Evolutionary conservation across 768 basidiomycete species (phyloP), one percentile per base, ranked within the genome.

Genomic region (Naganishia randhawae): DNA sequence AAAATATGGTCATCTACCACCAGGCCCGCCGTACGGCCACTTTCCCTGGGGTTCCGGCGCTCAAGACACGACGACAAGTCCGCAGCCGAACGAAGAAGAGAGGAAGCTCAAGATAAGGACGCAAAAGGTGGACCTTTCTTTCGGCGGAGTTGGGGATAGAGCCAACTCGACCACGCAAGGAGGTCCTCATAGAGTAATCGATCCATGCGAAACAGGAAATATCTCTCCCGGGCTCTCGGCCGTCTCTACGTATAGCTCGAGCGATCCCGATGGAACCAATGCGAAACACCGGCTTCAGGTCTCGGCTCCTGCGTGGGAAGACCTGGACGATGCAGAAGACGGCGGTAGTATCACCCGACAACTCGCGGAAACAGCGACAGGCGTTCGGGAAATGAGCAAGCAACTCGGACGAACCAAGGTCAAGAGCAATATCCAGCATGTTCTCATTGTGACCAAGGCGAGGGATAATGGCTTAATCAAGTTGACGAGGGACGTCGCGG

Each of bases 341-440:
- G 85, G 85, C 0, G 85, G 85, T 50, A 94, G 88, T 77, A 80
- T 98, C 74, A 98, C 96, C 7, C 88, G 86, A 76, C 91, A 93
- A 73, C 84, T 99, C 16, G 96, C 95, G 9, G 95, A 95, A 82
- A 99, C 96, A 22, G 96, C 96, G 19, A 91, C 92, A 14, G 90
- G 92, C 42, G 96, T 99, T 13, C 85, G 96, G 54, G 96, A 99
- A 81, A 94, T 97, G 92, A 95, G 92, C 86, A 95, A 95, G 80
- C 91, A 95, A 79, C 87, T 99, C 19, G 96, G 95, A 63, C 89
- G 95, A 65, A 92, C 95, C 4, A 86, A 92, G 35, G 91, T 98
- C 66, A 87, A 87, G 57, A 89, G 91, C 17, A 89, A 90, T 75
- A 92, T 98, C 67, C 92, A 97, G 79, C 91, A 86, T 68, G 85